phyloP scores from a whole-genome alignment of 2,329 filamentous ascomycete species.

The Diaporthe humulicola region DNA sequence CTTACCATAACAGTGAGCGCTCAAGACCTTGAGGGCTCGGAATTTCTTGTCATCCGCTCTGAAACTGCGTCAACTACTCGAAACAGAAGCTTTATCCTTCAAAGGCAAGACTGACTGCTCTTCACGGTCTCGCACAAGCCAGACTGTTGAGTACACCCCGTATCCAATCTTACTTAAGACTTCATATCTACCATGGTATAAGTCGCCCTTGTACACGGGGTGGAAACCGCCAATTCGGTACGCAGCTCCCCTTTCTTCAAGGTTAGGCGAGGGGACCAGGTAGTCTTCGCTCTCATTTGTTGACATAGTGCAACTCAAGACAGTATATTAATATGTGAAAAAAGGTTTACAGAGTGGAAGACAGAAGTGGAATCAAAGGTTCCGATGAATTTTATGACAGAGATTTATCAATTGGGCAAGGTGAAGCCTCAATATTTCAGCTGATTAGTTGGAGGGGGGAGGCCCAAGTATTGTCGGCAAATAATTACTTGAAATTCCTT shows the following conservation, averaged over 20 bases:
- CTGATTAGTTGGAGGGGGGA: not conserved
- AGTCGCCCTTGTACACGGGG: not conserved
- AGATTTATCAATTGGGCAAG: not conserved
- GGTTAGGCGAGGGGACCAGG: not conserved
- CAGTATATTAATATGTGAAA: not conserved
- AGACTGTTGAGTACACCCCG: not conserved
- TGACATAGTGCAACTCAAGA: not conserved
- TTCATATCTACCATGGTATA: not conserved
- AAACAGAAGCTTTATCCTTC: not conserved
- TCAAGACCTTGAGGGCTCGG: constrained; percentile 9
- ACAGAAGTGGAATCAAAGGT: accelerated
- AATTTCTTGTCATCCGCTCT: not conserved
- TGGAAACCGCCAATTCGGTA: not conserved
- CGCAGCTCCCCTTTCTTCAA: not conserved
- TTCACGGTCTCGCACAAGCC: not conserved
- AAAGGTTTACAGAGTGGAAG: too few relatives aligned
- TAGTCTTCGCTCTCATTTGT: not conserved
- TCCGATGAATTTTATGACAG: not conserved
- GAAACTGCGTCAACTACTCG: not conserved
- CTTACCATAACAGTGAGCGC: not conserved
- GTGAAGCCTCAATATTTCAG: not conserved
- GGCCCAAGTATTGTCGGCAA: not conserved
- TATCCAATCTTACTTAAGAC: not conserved
- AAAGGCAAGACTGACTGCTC: not conserved
- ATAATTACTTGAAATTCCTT: not conserved